Base-by-base conservation (phyloP, 129 eudicot species). In the Artemisia argyi region DNA sequence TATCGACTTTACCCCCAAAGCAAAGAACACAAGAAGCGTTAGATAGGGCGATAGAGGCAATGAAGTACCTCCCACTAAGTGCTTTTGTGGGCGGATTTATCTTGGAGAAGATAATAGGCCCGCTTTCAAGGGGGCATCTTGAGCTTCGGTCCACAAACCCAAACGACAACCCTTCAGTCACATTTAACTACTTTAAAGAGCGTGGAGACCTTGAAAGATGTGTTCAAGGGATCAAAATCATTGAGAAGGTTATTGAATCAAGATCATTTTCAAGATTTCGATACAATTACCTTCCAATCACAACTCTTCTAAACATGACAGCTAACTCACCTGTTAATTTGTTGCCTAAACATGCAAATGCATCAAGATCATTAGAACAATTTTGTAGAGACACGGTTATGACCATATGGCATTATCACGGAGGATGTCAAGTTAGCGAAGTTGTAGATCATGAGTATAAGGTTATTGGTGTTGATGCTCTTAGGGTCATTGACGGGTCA, bases 321-420 rank as follows among this genome's bases (percentile, higher is more conserved):
- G 92, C 85, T 8, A 82, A 64, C 42, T 59, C 82, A 1, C 88
- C 92, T 1, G 81, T 93, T 7, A 92, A 92, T 63, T 17, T 89
- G 73, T 75, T 92, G 79, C 98, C 98, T 5, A 86, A 80, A 60
- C 96, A 89, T 65, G 76, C 83, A 18, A 92, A 92, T 62, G 84
- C 62, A 13, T 79, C 96, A 15, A 71, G 66, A 3, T 90, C 97
- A 7, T 75, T 90, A 68, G 89, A 90, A 54, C 96, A 88, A 65
- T 90, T 78, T 57, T 94, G 98, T 67, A 84, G 66, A 75, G 97
- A 90, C 53, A 90, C 87, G 1, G 93, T 94, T 42, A 79, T 78
- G 88, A 94, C 97, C 28, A 90, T 94, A 26, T 94, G 96, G 96
- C 98, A 94, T 71, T 94, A 94, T 52, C 98, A 94, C 44, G 97